phyloP scores from a whole-genome alignment of 2,329 filamentous ascomycete genomes.

The Aspergillus sp. region DNA sequence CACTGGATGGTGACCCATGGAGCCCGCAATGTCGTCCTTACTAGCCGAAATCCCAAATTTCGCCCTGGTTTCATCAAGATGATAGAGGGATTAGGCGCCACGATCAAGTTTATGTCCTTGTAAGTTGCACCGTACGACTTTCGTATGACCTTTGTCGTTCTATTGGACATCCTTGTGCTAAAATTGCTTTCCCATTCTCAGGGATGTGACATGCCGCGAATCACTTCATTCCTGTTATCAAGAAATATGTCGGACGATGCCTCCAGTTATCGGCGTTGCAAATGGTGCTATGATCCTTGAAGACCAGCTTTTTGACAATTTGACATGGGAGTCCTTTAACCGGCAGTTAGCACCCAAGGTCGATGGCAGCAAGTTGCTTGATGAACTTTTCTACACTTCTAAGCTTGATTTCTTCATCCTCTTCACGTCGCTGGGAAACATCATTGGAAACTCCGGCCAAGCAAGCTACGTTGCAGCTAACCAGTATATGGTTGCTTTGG shows the following conservation, averaged over 20 bases:
- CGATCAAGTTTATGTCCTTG: background rate
- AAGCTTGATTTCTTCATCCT: conserved; percentile 15
- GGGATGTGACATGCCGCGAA: background rate
- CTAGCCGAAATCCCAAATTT: conserved; percentile 4
- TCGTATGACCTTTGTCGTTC: too few species aligned
- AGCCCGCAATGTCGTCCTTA: conserved; percentile 1
- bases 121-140: background rate
- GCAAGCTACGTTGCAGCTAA: conserved; percentile 12
- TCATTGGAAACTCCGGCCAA: conserved; percentile 10
- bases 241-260: background rate
- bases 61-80: background rate
- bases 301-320: conserved; percentile 10
- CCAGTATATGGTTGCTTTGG: conserved; percentile 4
- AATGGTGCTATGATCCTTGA: conserved; percentile 15
- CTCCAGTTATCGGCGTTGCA: conserved; percentile 12
- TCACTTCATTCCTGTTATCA: background rate
- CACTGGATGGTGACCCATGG: conserved; percentile 6
- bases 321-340: background rate
- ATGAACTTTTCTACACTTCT: conserved; percentile 7
- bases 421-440: conserved; percentile 4
- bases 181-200: too few species aligned
- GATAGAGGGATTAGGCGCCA: background rate
- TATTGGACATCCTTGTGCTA: too few species aligned
- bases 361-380: conserved; percentile 3
- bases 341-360: conserved; percentile 9